Percentiles rank a stretch among this genome's conserved stretches.
These are phyloP conservation scores for Solanum gandarillasii DNA, from an alignment of 257 asterid genomes.

Conservation along the genomic window DNA sequence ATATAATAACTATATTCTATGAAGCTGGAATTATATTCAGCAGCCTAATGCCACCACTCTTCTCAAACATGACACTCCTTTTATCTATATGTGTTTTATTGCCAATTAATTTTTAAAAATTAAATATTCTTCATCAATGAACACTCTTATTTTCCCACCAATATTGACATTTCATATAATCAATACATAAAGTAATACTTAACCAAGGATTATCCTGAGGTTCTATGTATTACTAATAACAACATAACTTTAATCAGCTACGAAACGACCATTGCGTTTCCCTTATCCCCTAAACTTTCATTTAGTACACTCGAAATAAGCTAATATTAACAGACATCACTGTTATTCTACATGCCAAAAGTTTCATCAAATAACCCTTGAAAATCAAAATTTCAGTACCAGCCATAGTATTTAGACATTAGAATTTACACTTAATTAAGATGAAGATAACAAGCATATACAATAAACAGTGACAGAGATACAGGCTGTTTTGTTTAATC, in stretches of 20 bases:
- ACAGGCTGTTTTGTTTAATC: not conserved
- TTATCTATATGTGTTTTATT: not conserved
- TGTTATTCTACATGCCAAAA: not conserved
- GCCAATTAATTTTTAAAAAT: not conserved
- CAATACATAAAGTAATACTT: not conserved
- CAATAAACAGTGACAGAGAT: not conserved
- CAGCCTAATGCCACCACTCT: not conserved
- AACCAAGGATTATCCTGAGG: not conserved
- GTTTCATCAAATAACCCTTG: not conserved
- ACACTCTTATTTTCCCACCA: not conserved
- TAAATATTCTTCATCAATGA: not conserved
- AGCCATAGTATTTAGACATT: not conserved
- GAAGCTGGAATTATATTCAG: not conserved
- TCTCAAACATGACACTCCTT: not conserved
- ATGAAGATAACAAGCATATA: not conserved
- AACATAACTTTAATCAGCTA: not conserved
- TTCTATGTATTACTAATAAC: too few relatives aligned
- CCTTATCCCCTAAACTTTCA: not conserved
- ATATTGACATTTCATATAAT: not conserved
- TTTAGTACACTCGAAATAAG: not conserved
- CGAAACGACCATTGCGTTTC: not conserved
- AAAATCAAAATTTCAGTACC: not conserved
- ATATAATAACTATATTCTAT: not conserved
- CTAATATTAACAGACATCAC: not conserved
- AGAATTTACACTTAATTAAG: not conserved